Evolutionary conservation across 495 filamentous ascomycete species (phyloP).

Genomic region (Halenospora varia): DNA sequence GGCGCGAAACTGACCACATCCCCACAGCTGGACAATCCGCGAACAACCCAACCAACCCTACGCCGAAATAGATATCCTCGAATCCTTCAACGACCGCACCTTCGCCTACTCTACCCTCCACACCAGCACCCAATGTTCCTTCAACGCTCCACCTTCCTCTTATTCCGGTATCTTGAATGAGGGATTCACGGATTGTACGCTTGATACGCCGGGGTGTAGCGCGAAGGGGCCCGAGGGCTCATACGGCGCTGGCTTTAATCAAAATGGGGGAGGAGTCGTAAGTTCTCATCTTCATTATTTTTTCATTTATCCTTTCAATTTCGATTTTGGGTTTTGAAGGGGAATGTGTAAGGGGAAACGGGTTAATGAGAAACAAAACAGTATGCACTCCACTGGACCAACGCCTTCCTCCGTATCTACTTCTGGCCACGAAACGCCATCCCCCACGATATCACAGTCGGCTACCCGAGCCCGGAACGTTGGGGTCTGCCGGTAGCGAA

Average conservation of each 20-base stretch:
- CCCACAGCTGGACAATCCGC: conserved; percentile 13
- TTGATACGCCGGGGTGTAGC: conserved; percentile 50
- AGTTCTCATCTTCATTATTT: too few species aligned
- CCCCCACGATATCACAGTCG: conserved; percentile 52
- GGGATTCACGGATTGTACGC: conserved; percentile 48
- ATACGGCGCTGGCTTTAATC: conserved; percentile 71
- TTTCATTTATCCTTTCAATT: too few species aligned
- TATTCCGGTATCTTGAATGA: conserved; percentile 42
- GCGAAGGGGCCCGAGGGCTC: conserved; percentile 37
- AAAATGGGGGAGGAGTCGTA: conserved; percentile 64
- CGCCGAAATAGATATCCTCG: conserved; percentile 89
- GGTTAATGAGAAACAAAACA: too few species aligned
- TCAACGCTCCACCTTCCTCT: conserved; percentile 42
- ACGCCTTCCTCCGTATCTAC: conserved; percentile 55
- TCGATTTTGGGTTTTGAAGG: too few species aligned
- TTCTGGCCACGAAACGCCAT: conserved; percentile 22
- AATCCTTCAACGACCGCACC: conserved; percentile 66
- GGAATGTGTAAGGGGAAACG: too few species aligned
- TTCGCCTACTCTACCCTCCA: conserved; percentile 71
- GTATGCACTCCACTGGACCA: conserved; percentile 74
- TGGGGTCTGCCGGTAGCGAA: conserved; percentile 67
- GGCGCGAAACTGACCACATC: neutral
- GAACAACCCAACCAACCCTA: conserved; percentile 51
- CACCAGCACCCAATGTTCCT: conserved; percentile 55
- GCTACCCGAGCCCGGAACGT: conserved; percentile 32